A percentile compares a stretch with the other conserved stretches of the same genome.
These are phyloP conservation scores for Petrea volubilis DNA, from an alignment of 257 asterid genomes.

Conservation along the genomic window DNA sequence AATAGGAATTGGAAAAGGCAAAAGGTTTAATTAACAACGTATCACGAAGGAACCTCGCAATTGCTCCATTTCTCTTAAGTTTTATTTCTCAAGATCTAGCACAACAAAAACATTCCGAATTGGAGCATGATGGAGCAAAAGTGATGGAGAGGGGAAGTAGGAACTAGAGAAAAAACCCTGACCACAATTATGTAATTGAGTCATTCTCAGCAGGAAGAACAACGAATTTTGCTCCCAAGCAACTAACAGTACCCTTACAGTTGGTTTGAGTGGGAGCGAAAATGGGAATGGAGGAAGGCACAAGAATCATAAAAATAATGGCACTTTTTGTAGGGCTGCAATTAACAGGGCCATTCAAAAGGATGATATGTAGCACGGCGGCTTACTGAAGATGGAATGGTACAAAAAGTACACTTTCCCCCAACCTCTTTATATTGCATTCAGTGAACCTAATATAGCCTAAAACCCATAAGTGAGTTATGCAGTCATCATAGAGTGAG, in stretches of 20 bases:
- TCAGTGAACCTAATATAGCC: slow-evolving; percentile 18
- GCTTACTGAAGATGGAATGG: background rate
- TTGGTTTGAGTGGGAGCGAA: background rate
- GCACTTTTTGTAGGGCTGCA: background rate
- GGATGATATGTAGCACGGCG: background rate
- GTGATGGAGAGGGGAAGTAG: background rate
- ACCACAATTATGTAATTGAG: background rate
- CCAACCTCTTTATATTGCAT: background rate
- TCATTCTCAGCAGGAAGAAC: slow-evolving; percentile 3
- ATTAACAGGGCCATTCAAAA: background rate
- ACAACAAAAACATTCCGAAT: background rate
- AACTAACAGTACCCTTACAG: background rate
- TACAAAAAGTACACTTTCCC: background rate
- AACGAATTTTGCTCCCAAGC: background rate
- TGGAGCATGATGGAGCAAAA: background rate
- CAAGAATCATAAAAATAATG: slow-evolving; percentile 7
- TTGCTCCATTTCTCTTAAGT: slow-evolving; percentile 1
- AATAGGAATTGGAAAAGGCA: background rate
- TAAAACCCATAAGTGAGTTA: slow-evolving; percentile 6
- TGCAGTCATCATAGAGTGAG: background rate
- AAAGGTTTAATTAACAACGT: background rate
- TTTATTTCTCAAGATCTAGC: background rate
- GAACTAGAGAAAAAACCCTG: background rate
- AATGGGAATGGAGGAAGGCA: background rate
- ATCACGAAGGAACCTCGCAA: background rate